These are phyloP conservation scores for Stereocaulon alpinum DNA, from an alignment of 495 filamentous ascomycete genomes.

Conservation along the genomic window DNA sequence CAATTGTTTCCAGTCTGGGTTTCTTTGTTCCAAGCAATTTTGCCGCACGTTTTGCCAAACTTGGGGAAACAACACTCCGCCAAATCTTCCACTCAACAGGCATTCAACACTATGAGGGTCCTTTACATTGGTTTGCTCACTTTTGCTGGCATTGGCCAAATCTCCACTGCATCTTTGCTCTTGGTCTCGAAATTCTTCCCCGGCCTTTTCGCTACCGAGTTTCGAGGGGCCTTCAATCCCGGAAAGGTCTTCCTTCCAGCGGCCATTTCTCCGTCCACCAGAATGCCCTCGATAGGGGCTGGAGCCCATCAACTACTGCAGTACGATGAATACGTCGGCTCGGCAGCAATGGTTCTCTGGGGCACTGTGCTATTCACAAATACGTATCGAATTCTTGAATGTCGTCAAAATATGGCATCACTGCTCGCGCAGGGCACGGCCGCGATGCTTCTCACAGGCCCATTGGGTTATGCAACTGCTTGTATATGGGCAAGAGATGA, in stretches of 20 bases:
- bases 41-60: conserved; percentile 29
- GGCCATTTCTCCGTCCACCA: conserved; percentile 32
- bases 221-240: conserved; percentile 30
- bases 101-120: conserved; percentile 32
- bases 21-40: conserved; percentile 26
- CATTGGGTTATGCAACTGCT: conserved; percentile 36
- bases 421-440: conserved; percentile 30
- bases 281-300: conserved; percentile 32
- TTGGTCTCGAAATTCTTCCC: conserved; percentile 32
- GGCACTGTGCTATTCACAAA: conserved; percentile 35
- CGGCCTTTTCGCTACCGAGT: conserved; percentile 27
- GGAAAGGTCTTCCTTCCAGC: conserved; percentile 31
- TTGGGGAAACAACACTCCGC: conserved; percentile 13
- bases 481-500: conserved; percentile 51
- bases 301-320: conserved; percentile 45
- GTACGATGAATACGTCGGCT: conserved; percentile 49
- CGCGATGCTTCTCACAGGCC: conserved; percentile 39
- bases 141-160: conserved; percentile 38
- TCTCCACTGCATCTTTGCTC: conserved; percentile 37
- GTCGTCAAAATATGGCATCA: conserved; percentile 24
- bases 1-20: conserved; percentile 46
- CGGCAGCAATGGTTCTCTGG: conserved; percentile 44
- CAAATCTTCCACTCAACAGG: conserved; percentile 24
- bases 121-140: conserved; percentile 46
- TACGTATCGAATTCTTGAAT: conserved; percentile 32